phyloP scores from a whole-genome alignment of 306 rosid genomes.

The Vigna nakashimae region DNA sequence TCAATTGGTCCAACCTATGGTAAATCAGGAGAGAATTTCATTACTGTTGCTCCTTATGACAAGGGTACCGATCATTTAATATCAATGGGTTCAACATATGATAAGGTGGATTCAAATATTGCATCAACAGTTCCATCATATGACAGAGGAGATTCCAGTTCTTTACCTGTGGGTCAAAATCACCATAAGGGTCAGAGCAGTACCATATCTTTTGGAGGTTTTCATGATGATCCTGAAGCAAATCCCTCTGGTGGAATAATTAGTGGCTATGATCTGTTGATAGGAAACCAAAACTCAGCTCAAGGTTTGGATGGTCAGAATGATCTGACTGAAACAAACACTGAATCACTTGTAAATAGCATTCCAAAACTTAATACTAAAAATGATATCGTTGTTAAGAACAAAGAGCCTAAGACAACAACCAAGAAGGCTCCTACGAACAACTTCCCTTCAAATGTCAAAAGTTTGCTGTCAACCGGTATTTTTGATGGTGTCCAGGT shows the following conservation, averaged over 20 bases:
- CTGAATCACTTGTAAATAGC: conserved; percentile 58
- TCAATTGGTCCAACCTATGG: conserved; percentile 65
- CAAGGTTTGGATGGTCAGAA: conserved; percentile 65
- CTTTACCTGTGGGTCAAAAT: conserved; percentile 58
- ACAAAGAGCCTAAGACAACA: conserved; percentile 70
- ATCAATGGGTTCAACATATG: conserved; percentile 67
- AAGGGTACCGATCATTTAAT: conserved; percentile 59
- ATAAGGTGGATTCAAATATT: conserved; percentile 62
- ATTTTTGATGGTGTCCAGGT: conserved; percentile 92
- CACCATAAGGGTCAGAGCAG: conserved; percentile 63
- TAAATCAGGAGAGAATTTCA: conserved; percentile 70
- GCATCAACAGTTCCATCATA: conserved; percentile 57
- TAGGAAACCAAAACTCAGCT: conserved; percentile 63
- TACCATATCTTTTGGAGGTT: conserved; percentile 78
- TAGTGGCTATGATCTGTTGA: conserved; percentile 66
- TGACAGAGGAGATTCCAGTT: conserved; percentile 63
- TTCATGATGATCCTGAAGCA: conserved; percentile 62
- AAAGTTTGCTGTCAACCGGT: conserved; percentile 93
- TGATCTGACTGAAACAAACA: conserved; percentile 55
- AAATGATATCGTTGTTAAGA: conserved; percentile 56
- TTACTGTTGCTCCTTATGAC: conserved; percentile 62
- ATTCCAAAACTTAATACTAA: conserved; percentile 52
- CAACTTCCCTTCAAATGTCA: conserved; percentile 95
- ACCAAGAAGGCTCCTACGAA: conserved; percentile 79
- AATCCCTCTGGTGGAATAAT: conserved; percentile 73